These are phyloP conservation scores for Candida dajiaensis DNA, from an alignment of 805 yeast genomes.

Conservation along the genomic window DNA sequence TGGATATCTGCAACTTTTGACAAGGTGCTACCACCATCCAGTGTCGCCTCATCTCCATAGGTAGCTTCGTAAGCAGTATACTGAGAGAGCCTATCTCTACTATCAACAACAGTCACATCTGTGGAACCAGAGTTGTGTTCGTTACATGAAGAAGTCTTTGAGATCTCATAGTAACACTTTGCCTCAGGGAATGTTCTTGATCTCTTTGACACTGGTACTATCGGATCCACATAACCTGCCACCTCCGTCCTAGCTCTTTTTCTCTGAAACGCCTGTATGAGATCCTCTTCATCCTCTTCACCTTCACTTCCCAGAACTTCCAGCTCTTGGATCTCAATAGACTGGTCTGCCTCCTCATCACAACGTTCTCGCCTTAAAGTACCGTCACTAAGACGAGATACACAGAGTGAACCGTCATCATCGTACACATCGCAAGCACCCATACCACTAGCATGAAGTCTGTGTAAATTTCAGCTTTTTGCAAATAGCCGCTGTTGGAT, in stretches of 20 bases:
- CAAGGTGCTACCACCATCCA: neutral
- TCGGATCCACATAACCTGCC: conserved; percentile 1
- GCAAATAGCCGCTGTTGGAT: neutral
- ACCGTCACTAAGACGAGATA: neutral
- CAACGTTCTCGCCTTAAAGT: neutral
- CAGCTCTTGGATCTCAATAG: conserved; percentile 6
- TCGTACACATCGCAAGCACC: neutral
- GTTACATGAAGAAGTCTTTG: neutral
- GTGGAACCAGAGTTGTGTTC: neutral
- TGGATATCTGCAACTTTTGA: neutral
- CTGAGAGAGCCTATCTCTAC: neutral
- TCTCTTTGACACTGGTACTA: neutral
- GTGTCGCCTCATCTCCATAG: neutral
- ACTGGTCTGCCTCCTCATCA: conserved; percentile 1
- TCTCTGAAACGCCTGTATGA: conserved; percentile 5
- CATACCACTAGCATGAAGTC: neutral
- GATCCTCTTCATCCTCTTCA: conserved; percentile 12
- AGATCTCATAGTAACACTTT: neutral
- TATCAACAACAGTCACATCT: neutral
- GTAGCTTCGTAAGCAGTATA: neutral
- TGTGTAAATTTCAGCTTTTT: neutral
- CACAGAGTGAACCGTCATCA: neutral
- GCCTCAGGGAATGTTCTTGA: neutral
- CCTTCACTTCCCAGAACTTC: conserved; percentile 19
- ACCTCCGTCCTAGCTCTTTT: conserved; percentile 2